Conservation (phyloP, 2,329 filamentous ascomycete species). For the Metarhizium guizhouense region DNA sequence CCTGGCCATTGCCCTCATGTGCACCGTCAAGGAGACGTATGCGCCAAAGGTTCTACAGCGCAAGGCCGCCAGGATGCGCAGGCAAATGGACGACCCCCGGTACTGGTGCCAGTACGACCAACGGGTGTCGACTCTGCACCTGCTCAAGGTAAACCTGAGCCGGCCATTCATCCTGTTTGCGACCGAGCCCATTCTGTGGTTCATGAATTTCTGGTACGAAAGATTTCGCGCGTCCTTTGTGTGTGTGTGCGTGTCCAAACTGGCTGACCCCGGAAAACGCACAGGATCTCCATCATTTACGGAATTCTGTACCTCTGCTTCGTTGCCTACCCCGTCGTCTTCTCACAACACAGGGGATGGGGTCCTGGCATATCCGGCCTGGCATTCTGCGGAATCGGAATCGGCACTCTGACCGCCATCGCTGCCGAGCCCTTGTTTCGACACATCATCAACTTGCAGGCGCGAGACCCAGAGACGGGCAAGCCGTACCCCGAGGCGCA, state of each 20-base stretch:
- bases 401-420: constrained; percentile 54
- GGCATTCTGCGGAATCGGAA: constrained; percentile 63
- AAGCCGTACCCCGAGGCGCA: constrained; percentile 70
- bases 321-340: constrained; percentile 82
- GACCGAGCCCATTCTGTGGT: constrained; percentile 73
- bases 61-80: constrained; percentile 54
- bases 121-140: constrained; percentile 49
- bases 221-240: too few relatives aligned
- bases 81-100: constrained; percentile 59
- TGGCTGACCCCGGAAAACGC: neutral
- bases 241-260: neutral
- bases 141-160: constrained; percentile 67
- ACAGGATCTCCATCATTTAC: constrained; percentile 72
- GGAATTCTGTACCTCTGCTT: constrained; percentile 85
- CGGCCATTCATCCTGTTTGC: constrained; percentile 69
- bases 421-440: constrained; percentile 63
- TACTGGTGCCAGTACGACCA: constrained; percentile 80
- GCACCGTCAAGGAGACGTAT: constrained; percentile 65
- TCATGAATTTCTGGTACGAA: constrained; percentile 55
- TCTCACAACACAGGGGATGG: constrained; percentile 68
- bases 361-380: constrained; percentile 63
- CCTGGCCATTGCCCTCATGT: constrained; percentile 48
- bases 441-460: constrained; percentile 67
- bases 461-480: constrained; percentile 65
- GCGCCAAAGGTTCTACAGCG: constrained; percentile 59